phyloP scores from a whole-genome alignment of 1,284 basidiomycete species.

The Dichomitus squalens region DNA sequence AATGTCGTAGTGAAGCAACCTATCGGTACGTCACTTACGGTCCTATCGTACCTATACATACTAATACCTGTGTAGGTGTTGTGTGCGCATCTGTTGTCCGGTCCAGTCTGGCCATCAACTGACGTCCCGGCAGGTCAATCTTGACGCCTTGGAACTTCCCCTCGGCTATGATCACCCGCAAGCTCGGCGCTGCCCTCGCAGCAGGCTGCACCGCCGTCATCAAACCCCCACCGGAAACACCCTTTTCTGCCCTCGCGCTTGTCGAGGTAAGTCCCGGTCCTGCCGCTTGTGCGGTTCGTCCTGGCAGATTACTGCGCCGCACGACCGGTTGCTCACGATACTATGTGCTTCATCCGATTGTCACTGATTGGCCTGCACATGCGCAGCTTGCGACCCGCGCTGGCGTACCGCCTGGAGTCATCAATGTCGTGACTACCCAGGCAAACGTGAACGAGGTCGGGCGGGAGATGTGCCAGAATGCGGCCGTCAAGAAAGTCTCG shows the following conservation, averaged over 20 bases:
- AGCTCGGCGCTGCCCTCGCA: conserved; percentile 87
- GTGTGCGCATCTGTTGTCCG: conserved; percentile 46
- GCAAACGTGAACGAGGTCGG: conserved; percentile 84
- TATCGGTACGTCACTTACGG: conserved; percentile 57
- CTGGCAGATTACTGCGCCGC: too few relatives aligned
- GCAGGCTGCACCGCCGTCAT: conserved; percentile 96
- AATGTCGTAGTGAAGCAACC: conserved; percentile 97
- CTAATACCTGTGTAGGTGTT: conserved; percentile 53
- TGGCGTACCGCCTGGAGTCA: conserved; percentile 92
- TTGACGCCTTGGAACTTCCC: conserved; percentile 93
- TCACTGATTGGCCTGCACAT: not conserved
- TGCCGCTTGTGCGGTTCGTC: too few relatives aligned
- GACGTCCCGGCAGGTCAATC: conserved; percentile 55
- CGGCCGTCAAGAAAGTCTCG: conserved; percentile 82
- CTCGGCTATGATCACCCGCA: conserved; percentile 92
- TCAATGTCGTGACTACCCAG: conserved; percentile 91
- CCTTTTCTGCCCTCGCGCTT: conserved; percentile 90
- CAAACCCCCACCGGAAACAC: conserved; percentile 96
- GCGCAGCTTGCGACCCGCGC: conserved; percentile 79
- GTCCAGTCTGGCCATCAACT: not conserved
- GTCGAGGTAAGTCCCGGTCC: conserved; percentile 73
- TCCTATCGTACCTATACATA: conserved; percentile 3
- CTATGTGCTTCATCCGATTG: too few relatives aligned
- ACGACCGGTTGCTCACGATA: too few relatives aligned
- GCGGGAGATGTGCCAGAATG: conserved; percentile 79